Evolutionary conservation across 768 basidiomycete species (phyloP), one percentile per base, ranked within the genome.

Genomic region (Mycena latifolia): DNA sequence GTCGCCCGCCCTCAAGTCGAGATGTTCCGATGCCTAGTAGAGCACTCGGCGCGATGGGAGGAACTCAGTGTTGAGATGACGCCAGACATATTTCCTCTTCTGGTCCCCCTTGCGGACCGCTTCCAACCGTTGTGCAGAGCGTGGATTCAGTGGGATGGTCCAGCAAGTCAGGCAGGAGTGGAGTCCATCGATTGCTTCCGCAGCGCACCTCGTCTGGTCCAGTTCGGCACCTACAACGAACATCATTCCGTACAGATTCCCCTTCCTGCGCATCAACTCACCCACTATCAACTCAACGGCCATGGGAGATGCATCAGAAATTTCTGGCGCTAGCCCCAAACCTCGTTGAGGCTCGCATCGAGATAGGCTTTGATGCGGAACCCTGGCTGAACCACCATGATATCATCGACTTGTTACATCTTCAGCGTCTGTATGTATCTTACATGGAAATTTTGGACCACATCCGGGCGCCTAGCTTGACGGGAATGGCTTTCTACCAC

Each of bases 21-120:
- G 43, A 45, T 24, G 22, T 45, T 45, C 7, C 43, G 22, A 9
- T 45, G 20, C 22, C 43, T 45, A 12, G 43, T n/a, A 43, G n/a
- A 61, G 27, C 59, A 61, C 39, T 41, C 50, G 9, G 25, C 28
- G 2, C 59, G 59, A 4, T 61, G 59, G 59, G 50, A 61, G 25
- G 59, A 61, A 18, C n/a, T 52, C 39, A 22, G 24, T 31, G 11
- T 61, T 6, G 15, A 12, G 12, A 2, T 61, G 5, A 61, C 59
- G 6, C 20, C 46, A 7, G 35, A 24, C 2, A 17, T 59, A 33
- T 8, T 59, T 25, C 57, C 57, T n/a, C 46, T 25, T 15, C 10
- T 59, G 28, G 20, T 31, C 22, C 10, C 31, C 12, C 46, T 60
- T 15, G 35, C 46, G 3, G 10, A 48, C 25, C 18, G 29, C 7